Evolutionary conservation across 2,329 filamentous ascomycete species (phyloP), one percentile per base, ranked within the genome.

Genomic region (Scedosporium dehoogii): DNA sequence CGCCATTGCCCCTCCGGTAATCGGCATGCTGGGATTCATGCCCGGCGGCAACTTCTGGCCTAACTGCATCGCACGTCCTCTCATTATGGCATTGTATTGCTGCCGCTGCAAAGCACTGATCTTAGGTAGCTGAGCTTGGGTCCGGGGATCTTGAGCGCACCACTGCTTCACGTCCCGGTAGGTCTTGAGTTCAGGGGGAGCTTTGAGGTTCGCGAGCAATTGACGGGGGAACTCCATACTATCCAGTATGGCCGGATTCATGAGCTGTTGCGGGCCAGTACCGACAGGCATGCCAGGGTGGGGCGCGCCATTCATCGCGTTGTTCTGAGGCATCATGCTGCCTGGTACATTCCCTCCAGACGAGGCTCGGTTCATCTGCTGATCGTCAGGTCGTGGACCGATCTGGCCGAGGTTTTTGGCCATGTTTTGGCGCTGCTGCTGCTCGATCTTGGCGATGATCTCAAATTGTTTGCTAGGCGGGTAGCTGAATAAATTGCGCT

Each of bases 391-490:
- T 38, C 55, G 56, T 3, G 53, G 4, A 61, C 56, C 62, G 46
- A 58, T 51, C 55, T 67, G 59, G 41, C 65, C 38, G 25, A 67
- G 66, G 55, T 51, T 48, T 25, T 62, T 59, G 2, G 51, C 51
- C 21, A 55, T 55, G 23, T 55, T 55, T 33, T 61, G 62, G 7
- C 57, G 25, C 12, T 61, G 53, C 21, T 67, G 68, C 41, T 69
- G 70, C 42, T 70, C 69, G 16, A 69, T 55, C 2, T 67, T 61
- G 10, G 58, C 55, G 48, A 68, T 48, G 60, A 83, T 69, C 48
- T 85, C 82, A 25, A 77, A 76, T 10, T 83, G 68, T 69, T 82
- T 82, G 1, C 83, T 80, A 0, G 74, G 75, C 0, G 80, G 74
- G 56, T 85, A 64, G 10, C 64, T 68, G 42, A 73, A 72, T 6